Evolutionary conservation across 176 grass and related monocot genomes (phyloP).

Genomic region (Carex myosuroides): DNA sequence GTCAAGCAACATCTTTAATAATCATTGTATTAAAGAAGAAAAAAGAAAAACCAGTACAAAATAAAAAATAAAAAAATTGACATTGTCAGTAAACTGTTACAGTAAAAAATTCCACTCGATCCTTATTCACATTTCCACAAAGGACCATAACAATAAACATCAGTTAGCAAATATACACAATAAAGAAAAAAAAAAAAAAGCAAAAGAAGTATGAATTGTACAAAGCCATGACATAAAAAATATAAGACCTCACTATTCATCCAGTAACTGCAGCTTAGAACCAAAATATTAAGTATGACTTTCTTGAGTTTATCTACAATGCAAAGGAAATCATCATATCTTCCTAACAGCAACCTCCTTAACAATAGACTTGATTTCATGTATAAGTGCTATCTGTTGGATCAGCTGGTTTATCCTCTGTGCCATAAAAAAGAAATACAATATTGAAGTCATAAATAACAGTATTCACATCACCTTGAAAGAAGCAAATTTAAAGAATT

Average conservation of each 20-base stretch:
- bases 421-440: neutral
- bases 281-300: neutral
- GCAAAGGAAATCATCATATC: slow-evolving; percentile 14
- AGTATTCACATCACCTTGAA: neutral
- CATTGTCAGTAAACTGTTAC: neutral
- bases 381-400: slow-evolving; percentile 30
- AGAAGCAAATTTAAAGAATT: neutral
- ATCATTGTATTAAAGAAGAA: neutral
- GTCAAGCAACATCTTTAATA: neutral
- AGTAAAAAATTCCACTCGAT: neutral
- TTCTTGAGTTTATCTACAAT: neutral
- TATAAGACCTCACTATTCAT: neutral
- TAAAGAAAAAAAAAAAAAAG: neutral
- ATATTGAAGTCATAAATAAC: slow-evolving; percentile 6
- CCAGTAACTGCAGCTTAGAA: neutral
- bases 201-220: neutral
- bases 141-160: neutral
- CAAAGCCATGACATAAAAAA: neutral
- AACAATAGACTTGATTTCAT: slow-evolving; percentile 26
- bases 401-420: slow-evolving; percentile 37
- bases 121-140: neutral
- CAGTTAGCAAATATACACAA: neutral
- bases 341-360: slow-evolving; percentile 24
- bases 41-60: neutral
- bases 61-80: neutral